phyloP scores from a whole-genome alignment of 2,329 filamentous ascomycete species.

The Eutypella sp. region DNA sequence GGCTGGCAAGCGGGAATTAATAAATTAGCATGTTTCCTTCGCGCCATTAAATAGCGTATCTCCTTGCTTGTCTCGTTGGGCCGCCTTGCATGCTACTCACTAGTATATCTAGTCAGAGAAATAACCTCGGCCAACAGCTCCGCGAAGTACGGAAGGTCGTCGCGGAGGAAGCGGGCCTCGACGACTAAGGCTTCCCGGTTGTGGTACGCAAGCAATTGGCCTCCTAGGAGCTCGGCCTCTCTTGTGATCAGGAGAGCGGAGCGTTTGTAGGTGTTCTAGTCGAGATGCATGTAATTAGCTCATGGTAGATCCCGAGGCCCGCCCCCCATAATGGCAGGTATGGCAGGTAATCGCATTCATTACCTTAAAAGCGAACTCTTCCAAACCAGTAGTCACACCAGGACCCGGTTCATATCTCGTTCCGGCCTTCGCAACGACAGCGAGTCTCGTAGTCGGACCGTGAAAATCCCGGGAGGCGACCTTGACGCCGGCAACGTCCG shows the following conservation, averaged over 20 bases:
- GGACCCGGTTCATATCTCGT: slow-evolving; percentile 88
- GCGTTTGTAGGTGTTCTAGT: slow-evolving; percentile 77
- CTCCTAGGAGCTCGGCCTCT: slow-evolving; percentile 92
- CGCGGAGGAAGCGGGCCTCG: slow-evolving; percentile 89
- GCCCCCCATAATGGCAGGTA: no score
- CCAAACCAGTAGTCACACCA: slow-evolving; percentile 82
- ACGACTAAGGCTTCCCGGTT: slow-evolving; percentile 90
- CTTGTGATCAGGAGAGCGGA: slow-evolving; percentile 89
- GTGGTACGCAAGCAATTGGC: slow-evolving; percentile 81
- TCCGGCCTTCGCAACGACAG: slow-evolving; percentile 88
- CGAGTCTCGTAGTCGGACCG: slow-evolving; percentile 84
- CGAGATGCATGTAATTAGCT: slow-evolving; percentile 43
- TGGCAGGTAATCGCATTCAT: no score
- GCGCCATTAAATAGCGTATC: no score
- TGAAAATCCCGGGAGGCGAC: slow-evolving; percentile 85
- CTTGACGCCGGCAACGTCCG: slow-evolving; percentile 84
- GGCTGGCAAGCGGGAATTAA: slow-evolving; percentile 59
- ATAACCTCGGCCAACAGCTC: slow-evolving; percentile 93
- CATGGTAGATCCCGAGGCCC: slow-evolving; percentile 13
- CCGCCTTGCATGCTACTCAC: slow-evolving; percentile 41
- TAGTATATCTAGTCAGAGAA: slow-evolving; percentile 78
- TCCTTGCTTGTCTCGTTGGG: no score
- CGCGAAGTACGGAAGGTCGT: slow-evolving; percentile 95
- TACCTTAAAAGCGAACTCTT: slow-evolving; percentile 98
- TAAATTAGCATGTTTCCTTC: slow-evolving; percentile 10